A percentile compares a stretch with the other conserved stretches of the same genome.
phyloP scores from a whole-genome alignment of 2,329 filamentous ascomycete genomes.

The Colletotrichum trifolii region DNA sequence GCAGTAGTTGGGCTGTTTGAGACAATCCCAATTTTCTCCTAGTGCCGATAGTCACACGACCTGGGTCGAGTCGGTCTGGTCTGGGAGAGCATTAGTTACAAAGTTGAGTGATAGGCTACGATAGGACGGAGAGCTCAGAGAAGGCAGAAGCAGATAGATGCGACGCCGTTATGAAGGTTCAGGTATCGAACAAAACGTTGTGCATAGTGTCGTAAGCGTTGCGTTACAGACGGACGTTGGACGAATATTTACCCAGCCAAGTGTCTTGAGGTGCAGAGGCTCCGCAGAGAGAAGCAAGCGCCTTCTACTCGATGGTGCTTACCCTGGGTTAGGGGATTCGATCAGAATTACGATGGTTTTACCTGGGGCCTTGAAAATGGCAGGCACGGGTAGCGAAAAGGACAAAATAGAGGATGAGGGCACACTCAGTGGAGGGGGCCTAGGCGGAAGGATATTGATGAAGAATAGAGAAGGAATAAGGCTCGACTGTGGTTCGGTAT shows the following conservation, averaged over 20 bases:
- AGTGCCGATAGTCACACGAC: constrained; percentile 34
- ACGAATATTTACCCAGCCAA: too few species aligned
- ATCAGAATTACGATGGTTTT: too few species aligned
- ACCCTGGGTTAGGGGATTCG: too few species aligned
- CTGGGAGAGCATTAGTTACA: constrained; percentile 2
- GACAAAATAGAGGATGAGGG: constrained; percentile 1
- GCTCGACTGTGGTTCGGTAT: constrained; percentile 25
- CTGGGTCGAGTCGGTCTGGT: constrained; percentile 3
- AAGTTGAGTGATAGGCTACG: constrained; percentile 4
- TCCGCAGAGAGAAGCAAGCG: too few species aligned
- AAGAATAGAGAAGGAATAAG: constrained; percentile 27
- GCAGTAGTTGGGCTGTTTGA: neutral
- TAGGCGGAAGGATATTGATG: constrained; percentile 1
- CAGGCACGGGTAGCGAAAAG: neutral
- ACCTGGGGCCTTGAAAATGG: too few species aligned
- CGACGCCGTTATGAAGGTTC: too few species aligned
- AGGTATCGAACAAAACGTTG: too few species aligned
- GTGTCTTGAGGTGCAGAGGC: too few species aligned
- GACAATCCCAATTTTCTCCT: constrained; percentile 31
- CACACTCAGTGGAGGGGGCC: constrained; percentile 12
- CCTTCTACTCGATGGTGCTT: too few species aligned
- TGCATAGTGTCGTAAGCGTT: too few species aligned
- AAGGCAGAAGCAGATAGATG: constrained; percentile 7
- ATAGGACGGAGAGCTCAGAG: neutral
- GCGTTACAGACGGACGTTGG: too few species aligned